Percentiles rank a stretch among this genome's conserved stretches.
Conservation (phyloP, 306 rosid genomes). For the Acacia melanoxylon region DNA sequence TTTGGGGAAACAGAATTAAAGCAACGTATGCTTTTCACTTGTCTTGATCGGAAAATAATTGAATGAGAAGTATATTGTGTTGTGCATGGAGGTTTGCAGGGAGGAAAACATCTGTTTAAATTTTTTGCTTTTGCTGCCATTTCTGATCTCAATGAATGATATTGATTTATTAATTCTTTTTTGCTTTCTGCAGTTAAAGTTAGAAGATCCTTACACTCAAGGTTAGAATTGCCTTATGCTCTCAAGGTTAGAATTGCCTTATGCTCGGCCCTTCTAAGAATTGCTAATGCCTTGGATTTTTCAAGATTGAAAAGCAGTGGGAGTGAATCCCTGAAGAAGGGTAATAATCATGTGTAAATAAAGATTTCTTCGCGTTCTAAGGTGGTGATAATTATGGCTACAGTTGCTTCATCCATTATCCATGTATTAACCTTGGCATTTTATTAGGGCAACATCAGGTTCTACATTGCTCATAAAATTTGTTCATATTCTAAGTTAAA, state of each 20-base stretch:
- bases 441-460: constrained; percentile 49
- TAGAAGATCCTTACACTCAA: constrained; percentile 78
- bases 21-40: constrained; percentile 60
- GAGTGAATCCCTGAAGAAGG: constrained; percentile 52
- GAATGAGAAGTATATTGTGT: not conserved
- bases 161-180: constrained; percentile 12
- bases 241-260: constrained; percentile 83
- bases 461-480: constrained; percentile 50
- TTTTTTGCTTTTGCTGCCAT: constrained; percentile 8
- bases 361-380: constrained; percentile 7
- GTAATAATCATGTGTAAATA: constrained; percentile 40
- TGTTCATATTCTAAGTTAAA: not conserved
- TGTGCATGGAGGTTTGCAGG: constrained; percentile 2
- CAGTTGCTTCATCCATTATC: not conserved
- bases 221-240: constrained; percentile 82
- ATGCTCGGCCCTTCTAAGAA: constrained; percentile 92
- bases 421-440: constrained; percentile 2
- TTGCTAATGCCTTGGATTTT: constrained; percentile 77
- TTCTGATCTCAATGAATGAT: constrained; percentile 17
- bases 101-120: constrained; percentile 2
- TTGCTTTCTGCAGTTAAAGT: constrained; percentile 76
- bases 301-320: constrained; percentile 41
- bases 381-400: constrained; percentile 23
- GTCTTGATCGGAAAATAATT: not conserved
- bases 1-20: constrained; percentile 97